Evolutionary conservation across 2,329 filamentous ascomycete species (phyloP).

Genomic region (Ophiostoma perfectum): DNA sequence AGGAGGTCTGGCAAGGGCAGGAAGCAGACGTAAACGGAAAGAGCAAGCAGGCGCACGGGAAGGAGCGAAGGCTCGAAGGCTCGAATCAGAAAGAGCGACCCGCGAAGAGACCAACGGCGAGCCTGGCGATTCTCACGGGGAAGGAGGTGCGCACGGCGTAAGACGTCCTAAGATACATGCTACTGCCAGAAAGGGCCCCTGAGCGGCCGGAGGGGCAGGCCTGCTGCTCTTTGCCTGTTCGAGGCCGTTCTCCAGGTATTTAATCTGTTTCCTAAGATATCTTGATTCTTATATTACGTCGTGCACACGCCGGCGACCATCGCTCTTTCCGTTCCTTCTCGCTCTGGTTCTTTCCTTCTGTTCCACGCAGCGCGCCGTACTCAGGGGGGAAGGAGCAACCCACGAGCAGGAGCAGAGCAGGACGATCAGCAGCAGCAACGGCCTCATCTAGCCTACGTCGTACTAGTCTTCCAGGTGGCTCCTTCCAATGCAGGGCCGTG

Average conservation of each 20-base stretch:
- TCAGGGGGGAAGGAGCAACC: neutral
- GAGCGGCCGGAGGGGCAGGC: neutral
- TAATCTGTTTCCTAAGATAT: too few relatives aligned
- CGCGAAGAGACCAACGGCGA: neutral
- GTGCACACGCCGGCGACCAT: neutral
- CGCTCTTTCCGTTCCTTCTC: conserved; percentile 2
- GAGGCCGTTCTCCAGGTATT: neutral
- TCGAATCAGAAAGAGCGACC: neutral
- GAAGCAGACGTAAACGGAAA: neutral
- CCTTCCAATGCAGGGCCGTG: neutral
- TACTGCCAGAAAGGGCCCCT: neutral
- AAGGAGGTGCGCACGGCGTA: neutral
- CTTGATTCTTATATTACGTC: neutral
- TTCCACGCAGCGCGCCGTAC: neutral
- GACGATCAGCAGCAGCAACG: neutral
- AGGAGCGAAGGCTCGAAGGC: neutral
- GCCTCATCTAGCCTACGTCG: neutral
- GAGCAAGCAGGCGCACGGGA: neutral
- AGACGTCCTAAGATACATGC: too few relatives aligned
- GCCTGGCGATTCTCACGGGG: neutral
- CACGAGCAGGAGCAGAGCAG: conserved; percentile 6
- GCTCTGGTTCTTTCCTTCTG: neutral
- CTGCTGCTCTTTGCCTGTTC: conserved; percentile 4
- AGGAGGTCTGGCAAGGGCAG: neutral
- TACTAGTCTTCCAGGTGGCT: neutral